A percentile compares a stretch with the other conserved stretches of the same genome.
phyloP scores from a whole-genome alignment of 345 rosid species.

The Boechera retrofracta region DNA sequence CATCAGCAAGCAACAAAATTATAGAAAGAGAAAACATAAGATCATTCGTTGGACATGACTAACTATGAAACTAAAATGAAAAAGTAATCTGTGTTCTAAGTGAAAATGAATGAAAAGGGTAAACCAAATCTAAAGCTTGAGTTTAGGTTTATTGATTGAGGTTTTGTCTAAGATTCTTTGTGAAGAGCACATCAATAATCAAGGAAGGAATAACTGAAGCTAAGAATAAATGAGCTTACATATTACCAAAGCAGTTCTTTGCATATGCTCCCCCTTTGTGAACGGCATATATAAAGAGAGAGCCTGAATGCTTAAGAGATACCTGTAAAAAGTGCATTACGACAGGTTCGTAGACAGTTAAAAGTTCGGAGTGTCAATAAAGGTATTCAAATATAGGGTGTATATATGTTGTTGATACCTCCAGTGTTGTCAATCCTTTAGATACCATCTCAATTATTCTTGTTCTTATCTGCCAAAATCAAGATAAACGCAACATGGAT shows the following conservation, averaged over 20 bases:
- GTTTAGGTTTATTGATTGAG: background rate
- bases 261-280: constrained; percentile 96
- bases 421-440: constrained; percentile 77
- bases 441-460: constrained; percentile 95
- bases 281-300: constrained; percentile 97
- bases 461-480: constrained; percentile 64
- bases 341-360: constrained; percentile 21
- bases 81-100: background rate
- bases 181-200: constrained; percentile 9
- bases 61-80: constrained; percentile 19
- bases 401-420: constrained; percentile 56
- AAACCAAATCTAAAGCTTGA: constrained; percentile 17
- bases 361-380: background rate
- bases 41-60: background rate
- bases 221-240: constrained; percentile 56
- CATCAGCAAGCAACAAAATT: constrained; percentile 11
- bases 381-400: background rate
- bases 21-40: background rate
- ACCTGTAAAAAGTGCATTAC: constrained; percentile 60
- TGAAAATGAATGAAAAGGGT: constrained; percentile 15
- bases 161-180: constrained; percentile 7
- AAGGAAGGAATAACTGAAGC: constrained; percentile 12
- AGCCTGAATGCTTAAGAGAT: constrained; percentile 94
- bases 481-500: constrained; percentile 12
- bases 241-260: constrained; percentile 94